Percentiles rank a stretch among this genome's conserved stretches.
Conservation (phyloP, 257 asterid species). For the Solanum commersonii region DNA sequence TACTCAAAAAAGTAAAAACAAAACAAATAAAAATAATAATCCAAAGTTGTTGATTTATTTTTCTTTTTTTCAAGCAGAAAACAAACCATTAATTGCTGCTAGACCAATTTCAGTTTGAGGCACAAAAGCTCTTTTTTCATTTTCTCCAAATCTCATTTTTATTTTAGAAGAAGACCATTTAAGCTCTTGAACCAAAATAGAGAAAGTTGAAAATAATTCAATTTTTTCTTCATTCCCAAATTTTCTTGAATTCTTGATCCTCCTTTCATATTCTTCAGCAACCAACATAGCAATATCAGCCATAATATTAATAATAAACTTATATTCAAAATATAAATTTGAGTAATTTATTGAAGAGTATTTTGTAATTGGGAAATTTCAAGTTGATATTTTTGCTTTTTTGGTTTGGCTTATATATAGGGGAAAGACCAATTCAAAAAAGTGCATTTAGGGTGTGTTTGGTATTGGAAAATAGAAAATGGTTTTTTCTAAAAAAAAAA, state of each 20-base stretch:
- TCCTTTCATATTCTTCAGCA: slow-evolving; percentile 84
- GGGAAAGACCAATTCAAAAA: neutral
- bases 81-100: neutral
- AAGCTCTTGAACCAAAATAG: slow-evolving; percentile 16
- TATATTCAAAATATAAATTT: neutral
- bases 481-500: no score
- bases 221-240: slow-evolving; percentile 27
- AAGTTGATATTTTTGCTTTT: neutral
- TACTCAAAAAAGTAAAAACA: neutral
- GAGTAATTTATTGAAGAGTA: neutral
- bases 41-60: neutral
- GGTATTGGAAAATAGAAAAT: neutral
- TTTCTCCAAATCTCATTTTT: neutral
- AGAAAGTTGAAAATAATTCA: slow-evolving; percentile 29
- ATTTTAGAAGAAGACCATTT: slow-evolving; percentile 13
- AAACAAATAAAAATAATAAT: neutral
- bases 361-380: neutral
- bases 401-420: neutral
- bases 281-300: slow-evolving; percentile 75
- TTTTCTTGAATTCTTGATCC: slow-evolving; percentile 50
- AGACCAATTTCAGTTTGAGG: neutral
- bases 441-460: neutral
- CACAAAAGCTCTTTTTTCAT: neutral
- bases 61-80: neutral
- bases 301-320: slow-evolving; percentile 18